Conservation (phyloP, 768 basidiomycete species). For the Lactarius sanguifluus region DNA sequence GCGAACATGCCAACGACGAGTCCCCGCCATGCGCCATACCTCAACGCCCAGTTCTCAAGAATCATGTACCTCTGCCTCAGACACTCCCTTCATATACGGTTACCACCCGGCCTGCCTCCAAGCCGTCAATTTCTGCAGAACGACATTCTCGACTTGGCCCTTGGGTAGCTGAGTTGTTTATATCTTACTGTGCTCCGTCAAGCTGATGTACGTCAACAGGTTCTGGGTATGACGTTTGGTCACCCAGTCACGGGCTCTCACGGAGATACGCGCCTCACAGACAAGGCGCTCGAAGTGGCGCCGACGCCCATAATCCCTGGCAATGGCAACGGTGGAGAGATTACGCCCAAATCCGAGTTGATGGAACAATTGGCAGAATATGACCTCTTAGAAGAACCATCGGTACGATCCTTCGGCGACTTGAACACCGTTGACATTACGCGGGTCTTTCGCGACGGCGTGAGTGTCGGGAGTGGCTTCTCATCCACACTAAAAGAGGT, state of each 20-base stretch:
- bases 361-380: constrained; percentile 10
- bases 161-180: constrained; percentile 15
- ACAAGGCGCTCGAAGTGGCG: constrained; percentile 5
- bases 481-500: background rate
- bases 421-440: constrained; percentile 11
- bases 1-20: constrained; percentile 21
- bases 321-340: background rate
- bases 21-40: constrained; percentile 16
- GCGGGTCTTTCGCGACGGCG: constrained; percentile 5
- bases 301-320: background rate
- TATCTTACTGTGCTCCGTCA: background rate
- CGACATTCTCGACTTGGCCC: constrained; percentile 27
- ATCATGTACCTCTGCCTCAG: constrained; percentile 9
- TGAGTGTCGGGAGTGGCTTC: background rate
- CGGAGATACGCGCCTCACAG: constrained; percentile 13
- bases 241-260: background rate
- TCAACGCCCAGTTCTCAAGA: constrained; percentile 14
- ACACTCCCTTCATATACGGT: constrained; percentile 19
- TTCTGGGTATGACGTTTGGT: constrained; percentile 19
- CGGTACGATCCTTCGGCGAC: constrained; percentile 5
- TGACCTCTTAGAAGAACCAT: constrained; percentile 16
- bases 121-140: constrained; percentile 20
- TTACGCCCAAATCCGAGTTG: background rate
- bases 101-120: constrained; percentile 12
- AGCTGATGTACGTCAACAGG: constrained; percentile 19